These are phyloP conservation scores for Pseudozyma thailandica DNA, from an alignment of 1,284 basidiomycete genomes.

Conservation along the genomic window DNA sequence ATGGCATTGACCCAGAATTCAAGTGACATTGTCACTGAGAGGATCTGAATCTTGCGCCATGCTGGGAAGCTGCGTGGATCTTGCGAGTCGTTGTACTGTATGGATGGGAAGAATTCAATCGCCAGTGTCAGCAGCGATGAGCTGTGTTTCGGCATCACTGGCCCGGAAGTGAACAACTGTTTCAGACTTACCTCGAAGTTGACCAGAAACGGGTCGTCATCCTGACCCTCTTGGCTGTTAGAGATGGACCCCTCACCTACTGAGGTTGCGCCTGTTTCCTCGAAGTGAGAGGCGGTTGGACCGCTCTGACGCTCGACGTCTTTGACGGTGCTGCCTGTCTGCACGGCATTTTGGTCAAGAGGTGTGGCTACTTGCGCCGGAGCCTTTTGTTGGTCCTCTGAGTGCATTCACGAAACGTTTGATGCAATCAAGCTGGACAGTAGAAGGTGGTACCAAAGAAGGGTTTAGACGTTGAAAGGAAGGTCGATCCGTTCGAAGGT, in stretches of 20 bases:
- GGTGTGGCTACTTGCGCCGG: not conserved
- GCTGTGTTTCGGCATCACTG: too few species aligned
- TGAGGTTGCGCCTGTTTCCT: too few species aligned
- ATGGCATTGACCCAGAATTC: slow-evolving; percentile 49
- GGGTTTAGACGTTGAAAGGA: too few species aligned
- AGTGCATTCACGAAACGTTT: too few species aligned
- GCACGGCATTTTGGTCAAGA: not conserved
- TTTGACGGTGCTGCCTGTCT: not conserved
- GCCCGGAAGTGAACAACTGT: too few species aligned
- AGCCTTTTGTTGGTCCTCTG: too few species aligned
- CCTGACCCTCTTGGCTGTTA: slow-evolving; percentile 3
- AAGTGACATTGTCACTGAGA: slow-evolving; percentile 31
- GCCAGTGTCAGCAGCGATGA: too few species aligned
- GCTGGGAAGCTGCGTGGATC: slow-evolving; percentile 38
- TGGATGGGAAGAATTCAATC: too few species aligned
- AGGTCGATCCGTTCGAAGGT: not conserved
- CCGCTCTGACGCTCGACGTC: slow-evolving; percentile 8
- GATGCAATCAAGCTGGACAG: too few species aligned
- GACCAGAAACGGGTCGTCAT: slow-evolving; percentile 29
- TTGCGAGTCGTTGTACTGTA: slow-evolving; percentile 29
- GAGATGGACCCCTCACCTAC: slow-evolving; percentile 5
- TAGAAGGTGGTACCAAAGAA: too few species aligned
- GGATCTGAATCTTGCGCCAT: slow-evolving; percentile 42
- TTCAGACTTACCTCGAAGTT: too few species aligned
- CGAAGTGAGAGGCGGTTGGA: too few species aligned